These are phyloP conservation scores for Macrolepiota fuliginosa DNA, from an alignment of 768 basidiomycete genomes.

Conservation along the genomic window DNA sequence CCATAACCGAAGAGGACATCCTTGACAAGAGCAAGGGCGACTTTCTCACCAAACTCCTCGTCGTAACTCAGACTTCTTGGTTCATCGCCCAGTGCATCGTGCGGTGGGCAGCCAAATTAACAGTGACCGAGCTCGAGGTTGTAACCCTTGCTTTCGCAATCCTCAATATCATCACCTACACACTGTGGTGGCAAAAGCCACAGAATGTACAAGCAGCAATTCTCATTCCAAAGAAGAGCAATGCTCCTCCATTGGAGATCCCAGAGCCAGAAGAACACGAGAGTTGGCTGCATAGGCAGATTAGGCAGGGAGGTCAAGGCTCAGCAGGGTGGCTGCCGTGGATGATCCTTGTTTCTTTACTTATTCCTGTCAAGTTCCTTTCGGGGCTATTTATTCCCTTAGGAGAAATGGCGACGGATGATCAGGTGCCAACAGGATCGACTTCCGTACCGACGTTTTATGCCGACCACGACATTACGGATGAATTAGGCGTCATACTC, in stretches of 20 bases:
- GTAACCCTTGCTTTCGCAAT: background rate
- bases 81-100: conserved; percentile 16
- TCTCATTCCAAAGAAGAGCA: background rate
- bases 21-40: conserved; percentile 24
- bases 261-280: background rate
- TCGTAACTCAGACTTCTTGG: conserved; percentile 22
- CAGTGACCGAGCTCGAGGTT: background rate
- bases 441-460: background rate
- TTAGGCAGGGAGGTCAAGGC: background rate
- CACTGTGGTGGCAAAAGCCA: conserved; percentile 2
- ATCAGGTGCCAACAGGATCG: background rate
- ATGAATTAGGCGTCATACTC: background rate
- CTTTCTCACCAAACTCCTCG: conserved; percentile 20
- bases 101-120: background rate
- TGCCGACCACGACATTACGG: background rate
- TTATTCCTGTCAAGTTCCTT: background rate
- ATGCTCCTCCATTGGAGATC: background rate
- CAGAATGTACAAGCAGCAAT: background rate
- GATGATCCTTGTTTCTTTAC: conserved; percentile 1
- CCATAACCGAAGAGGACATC: conserved; percentile 17
- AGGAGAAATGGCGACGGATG: background rate
- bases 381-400: background rate
- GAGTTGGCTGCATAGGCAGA: background rate
- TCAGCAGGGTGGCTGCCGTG: background rate
- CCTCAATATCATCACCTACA: background rate